Conservation (phyloP, 805 yeast species). For the Torulaspora indica region DNA sequence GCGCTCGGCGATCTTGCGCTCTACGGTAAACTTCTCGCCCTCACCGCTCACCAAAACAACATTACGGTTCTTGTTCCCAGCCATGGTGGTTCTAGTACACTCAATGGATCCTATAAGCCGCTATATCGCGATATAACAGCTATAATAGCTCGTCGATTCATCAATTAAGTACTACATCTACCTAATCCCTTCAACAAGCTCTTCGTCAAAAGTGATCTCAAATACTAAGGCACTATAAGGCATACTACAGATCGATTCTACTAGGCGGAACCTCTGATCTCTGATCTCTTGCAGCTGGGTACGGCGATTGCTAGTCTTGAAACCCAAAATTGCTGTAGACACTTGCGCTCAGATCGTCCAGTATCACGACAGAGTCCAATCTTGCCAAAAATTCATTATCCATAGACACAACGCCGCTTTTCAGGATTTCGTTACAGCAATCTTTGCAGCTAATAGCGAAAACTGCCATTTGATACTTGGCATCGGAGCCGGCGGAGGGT, state of each 20-base stretch:
- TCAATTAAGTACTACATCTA: background rate
- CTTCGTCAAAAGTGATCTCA: slow-evolving; percentile 1
- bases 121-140: background rate
- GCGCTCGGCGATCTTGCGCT: slow-evolving; percentile 77
- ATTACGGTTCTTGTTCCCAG: slow-evolving; percentile 22
- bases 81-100: slow-evolving; percentile 5
- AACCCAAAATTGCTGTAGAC: slow-evolving; percentile 71
- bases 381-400: slow-evolving; percentile 25
- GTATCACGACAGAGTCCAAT: slow-evolving; percentile 39
- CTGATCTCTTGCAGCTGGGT: too few species aligned
- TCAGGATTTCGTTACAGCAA: slow-evolving; percentile 26
- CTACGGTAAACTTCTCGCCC: slow-evolving; percentile 73
- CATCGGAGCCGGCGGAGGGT: background rate
- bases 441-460: slow-evolving; percentile 32
- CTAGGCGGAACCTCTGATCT: too few species aligned
- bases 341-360: slow-evolving; percentile 85
- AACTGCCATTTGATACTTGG: slow-evolving; percentile 28
- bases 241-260: too few species aligned
- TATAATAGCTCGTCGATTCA: background rate
- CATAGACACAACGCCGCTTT: slow-evolving; percentile 25
- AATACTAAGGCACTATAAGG: background rate
- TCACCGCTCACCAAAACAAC: slow-evolving; percentile 70
- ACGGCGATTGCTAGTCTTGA: slow-evolving; percentile 2
- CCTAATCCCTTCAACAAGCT: background rate
- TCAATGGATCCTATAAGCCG: background rate